These are phyloP conservation scores for Hibiscus mutabilis DNA, from an alignment of 345 rosid genomes.

Conservation along the genomic window DNA sequence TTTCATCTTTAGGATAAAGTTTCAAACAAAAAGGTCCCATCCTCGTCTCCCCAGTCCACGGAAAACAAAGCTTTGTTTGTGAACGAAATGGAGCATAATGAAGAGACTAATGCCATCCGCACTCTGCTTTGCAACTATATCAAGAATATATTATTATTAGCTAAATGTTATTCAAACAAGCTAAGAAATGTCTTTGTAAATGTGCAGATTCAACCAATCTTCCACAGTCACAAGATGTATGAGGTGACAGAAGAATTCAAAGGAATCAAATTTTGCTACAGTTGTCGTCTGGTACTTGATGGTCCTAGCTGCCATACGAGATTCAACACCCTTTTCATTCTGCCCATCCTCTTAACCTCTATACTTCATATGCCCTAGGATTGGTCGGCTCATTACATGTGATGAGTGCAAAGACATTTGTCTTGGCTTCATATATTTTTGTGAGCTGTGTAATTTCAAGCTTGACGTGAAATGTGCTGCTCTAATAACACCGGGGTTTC, in stretches of 20 bases:
- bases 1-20: neutral
- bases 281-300: no score
- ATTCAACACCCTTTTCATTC: constrained; percentile 1
- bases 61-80: neutral
- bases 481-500: neutral
- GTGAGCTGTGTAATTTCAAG: neutral
- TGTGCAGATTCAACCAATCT: no score
- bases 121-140: neutral
- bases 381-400: no score
- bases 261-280: no score
- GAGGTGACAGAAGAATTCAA: no score
- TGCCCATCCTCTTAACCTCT: neutral
- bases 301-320: neutral
- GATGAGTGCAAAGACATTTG: no score
- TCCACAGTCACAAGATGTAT: no score
- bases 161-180: no score
- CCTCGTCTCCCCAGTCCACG: neutral
- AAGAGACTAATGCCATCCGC: neutral
- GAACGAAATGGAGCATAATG: neutral
- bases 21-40: neutral
- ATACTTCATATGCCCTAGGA: no score
- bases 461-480: constrained; percentile 1
- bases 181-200: neutral
- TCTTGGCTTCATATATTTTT: no score
- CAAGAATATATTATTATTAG: neutral